Base-by-base conservation (phyloP, 306 rosid species). In the Prinsepia uniflora region DNA sequence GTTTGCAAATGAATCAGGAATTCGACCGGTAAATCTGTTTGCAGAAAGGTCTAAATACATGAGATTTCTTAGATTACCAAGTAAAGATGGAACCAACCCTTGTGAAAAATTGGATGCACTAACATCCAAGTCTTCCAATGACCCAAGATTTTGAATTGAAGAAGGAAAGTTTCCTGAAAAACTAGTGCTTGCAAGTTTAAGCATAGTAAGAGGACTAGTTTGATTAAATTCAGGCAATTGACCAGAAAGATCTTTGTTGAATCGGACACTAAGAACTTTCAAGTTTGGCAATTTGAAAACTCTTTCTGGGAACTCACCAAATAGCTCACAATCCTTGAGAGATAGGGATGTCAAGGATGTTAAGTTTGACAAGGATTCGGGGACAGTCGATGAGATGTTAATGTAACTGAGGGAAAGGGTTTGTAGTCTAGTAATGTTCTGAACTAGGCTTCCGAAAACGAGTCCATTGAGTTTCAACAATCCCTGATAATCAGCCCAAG, bases 261-360 rank as follows among this genome's bases (percentile, higher is more conserved):
- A 17, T 2, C 9, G 12, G 10, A 70, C 6, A 39, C 8, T 55
- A 12, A 70, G 65, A 43, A 44, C 2, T 44, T 44, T 44, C 11
- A 44, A 44, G 47, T 9, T 44, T 8, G 0, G 47, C 11, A 44
- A 8, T 1, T 8, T 44, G 47, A 72, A 65, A 5, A 78, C 67
- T 5, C 15, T 9, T 22, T 6, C 57, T 1, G 81, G 73, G 39
- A 71, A 64, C 8, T 55, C 47, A 8, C 76, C 81, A 10, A 15
- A 7, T 7, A 63, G 5, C 0, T 18, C 71, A 9, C 64, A 63
- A 2, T 9, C 11, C 4, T 5, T 4, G 0, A 70, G n/a, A 15
- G 10, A 0, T 6, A 56, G 54, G 19, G 22, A 13, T 24, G 44
- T 47, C 14, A 65, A 65, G 13, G 18, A 24, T 6, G 71, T 47